Conservation (phyloP, 192 early-diverging fungal genomes). For the Backusella luteola region DNA sequence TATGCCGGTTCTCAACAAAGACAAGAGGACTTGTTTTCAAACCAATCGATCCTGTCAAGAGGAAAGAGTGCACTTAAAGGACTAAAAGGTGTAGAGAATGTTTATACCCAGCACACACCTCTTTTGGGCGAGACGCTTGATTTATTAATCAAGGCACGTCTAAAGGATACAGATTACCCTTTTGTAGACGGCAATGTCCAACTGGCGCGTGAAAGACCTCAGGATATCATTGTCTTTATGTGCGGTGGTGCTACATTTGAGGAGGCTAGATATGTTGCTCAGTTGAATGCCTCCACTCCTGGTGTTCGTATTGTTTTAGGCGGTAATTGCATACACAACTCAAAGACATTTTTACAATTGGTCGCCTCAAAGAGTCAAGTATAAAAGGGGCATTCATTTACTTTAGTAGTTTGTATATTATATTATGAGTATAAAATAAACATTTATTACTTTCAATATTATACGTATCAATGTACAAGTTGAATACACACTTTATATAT, state of each 20-base stretch:
- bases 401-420: not conserved
- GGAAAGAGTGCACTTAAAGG: conserved; percentile 92
- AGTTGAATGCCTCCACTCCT: conserved; percentile 76
- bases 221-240: conserved; percentile 95
- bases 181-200: conserved; percentile 59
- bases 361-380: not conserved
- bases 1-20: conserved; percentile 79
- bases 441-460: no score
- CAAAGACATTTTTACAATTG: conserved; percentile 37
- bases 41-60: conserved; percentile 80
- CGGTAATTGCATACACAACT: conserved; percentile 90
- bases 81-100: conserved; percentile 96
- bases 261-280: conserved; percentile 83
- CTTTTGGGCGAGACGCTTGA: conserved; percentile 80
- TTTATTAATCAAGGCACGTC: conserved; percentile 73
- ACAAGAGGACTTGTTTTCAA: conserved; percentile 88
- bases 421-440: no score
- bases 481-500: no score
- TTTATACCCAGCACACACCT: conserved; percentile 96
- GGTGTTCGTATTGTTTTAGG: conserved; percentile 86
- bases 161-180: conserved; percentile 76
- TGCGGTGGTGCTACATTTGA: conserved; percentile 95
- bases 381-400: not conserved
- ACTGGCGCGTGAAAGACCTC: conserved; percentile 70
- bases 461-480: no score